phyloP scores from a whole-genome alignment of 2,329 filamentous ascomycete genomes.

The Botrytis cinerea region DNA sequence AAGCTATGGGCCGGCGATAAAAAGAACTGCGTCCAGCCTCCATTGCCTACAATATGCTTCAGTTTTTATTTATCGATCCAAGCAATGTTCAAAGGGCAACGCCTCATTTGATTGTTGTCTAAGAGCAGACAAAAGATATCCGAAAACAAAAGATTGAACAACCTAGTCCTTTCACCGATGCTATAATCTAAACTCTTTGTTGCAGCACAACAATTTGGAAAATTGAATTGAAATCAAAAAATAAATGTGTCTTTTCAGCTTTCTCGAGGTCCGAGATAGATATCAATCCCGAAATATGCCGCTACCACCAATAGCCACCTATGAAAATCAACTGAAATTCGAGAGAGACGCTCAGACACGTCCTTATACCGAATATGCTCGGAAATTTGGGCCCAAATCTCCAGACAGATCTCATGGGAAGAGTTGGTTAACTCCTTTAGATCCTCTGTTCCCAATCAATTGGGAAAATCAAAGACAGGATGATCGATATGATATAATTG shows the following conservation, averaged over 20 bases:
- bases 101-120: neutral
- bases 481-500: neutral
- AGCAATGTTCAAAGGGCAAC: neutral
- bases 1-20: neutral
- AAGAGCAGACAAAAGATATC: neutral
- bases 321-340: neutral
- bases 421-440: constrained; percentile 10
- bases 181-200: neutral
- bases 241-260: neutral
- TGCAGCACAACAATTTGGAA: neutral
- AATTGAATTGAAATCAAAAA: neutral
- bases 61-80: too few relatives aligned
- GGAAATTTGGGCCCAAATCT: neutral
- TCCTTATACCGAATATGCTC: neutral
- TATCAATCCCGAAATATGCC: neutral
- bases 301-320: neutral
- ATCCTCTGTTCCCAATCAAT: neutral
- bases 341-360: neutral
- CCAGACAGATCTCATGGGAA: neutral
- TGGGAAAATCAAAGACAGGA: neutral
- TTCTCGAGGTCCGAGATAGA: neutral
- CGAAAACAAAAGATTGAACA: neutral
- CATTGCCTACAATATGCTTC: neutral
- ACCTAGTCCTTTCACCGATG: neutral
- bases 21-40: neutral